Evolutionary conservation across 2,329 filamentous ascomycete genomes (phyloP), one percentile per base, ranked within the genome.

Genomic region (Whalleya microplaca): DNA sequence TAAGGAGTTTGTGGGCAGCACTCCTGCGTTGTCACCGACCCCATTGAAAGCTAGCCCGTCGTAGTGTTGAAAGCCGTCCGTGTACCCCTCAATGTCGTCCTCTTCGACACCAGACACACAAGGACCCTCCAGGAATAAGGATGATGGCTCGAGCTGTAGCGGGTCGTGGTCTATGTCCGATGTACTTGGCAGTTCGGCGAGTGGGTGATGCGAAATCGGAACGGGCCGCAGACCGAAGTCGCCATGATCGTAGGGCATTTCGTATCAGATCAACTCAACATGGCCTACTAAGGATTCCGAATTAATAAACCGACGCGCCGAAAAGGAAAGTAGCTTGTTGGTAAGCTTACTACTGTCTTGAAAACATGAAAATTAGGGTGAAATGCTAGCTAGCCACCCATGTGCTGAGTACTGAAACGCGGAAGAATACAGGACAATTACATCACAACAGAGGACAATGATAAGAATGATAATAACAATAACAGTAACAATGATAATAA

Each of bases 51-150:
- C 18, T n/a, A 21, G 40, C 18, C 2, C 9, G n/a, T 29, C 29
- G 14, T 46, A 12, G 18, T 0, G 19, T 14, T 16, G 9, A 12
- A 37, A 37, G 3, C 14, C 14, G 14, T 37, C 14, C 3, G 32
- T 14, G 9, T 16, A 37, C 32, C 42, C 47, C 7, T 45, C 37
- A 2, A 5, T 2, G 21, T 32, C 19, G 16, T 20, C 20, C 12
- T 56, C 46, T 12, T 57, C 54, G 16, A 57, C 41, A 5, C 29
- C 51, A 27, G 41, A 32, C 4, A 53, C 43, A 45, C 42, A 41
- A 7, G 45, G 32, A 3, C 41, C 4, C 21, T 42, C 41, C n/a
- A 20, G 18, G 45, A 43, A 42, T 20, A 48, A 23, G 51, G n/a
- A 12, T n/a, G 48, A n/a, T 12, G 19, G 21, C 23, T 52, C 54